Evolutionary conservation across 768 basidiomycete genomes (phyloP), one percentile per base, ranked within the genome.

Genomic region (Boletus subparvulus): DNA sequence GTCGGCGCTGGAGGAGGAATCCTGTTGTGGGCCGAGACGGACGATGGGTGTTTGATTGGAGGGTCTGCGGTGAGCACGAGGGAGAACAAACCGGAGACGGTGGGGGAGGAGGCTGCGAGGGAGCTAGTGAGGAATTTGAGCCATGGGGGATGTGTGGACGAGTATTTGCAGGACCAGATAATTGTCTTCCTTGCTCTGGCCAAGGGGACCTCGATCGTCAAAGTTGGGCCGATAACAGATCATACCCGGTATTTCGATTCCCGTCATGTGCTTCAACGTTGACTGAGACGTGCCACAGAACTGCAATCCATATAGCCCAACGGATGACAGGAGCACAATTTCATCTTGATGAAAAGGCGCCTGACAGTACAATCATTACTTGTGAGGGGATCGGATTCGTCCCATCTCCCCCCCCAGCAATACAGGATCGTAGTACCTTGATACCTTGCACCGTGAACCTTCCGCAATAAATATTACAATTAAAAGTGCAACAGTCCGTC

Each of bases 171-270:
- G 77, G 90, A 92, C 68, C 90, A 92, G 65, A 85, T 91, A 19
- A 83, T 91, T 45, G 80, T 91, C 37, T 85, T 90, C 65, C 82
- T 91, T 73, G 87, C 87, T 10, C 76, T 92, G 17, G 88, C 89
- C 10, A 70, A 84, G 47, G 88, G 88, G 5, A 77, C 62, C 26
- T 90, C 87, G 12, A 75, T 74, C 50, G 74, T 92, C 28, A 76
- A 74, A 45, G 79, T 72, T 26, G 80, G 82, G 2, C 86, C 83
- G 5, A 62, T 91, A 35, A 83, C 79, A 21, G 69, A 88, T 58
- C 90, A 92, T 71, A 90, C 90, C 8, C 78, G 77, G 88, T 87
- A 53, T 28, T 72, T 64, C 9, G 19, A 35, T 26, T 40, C 53
- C 47, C 46, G 36, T 48, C 50, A 36, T 44, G 9, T 12, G 30